Evolutionary conservation across 2,329 filamentous ascomycete genomes (phyloP), one percentile per base, ranked within the genome.

Genomic region (Rhynchosporium agropyri): DNA sequence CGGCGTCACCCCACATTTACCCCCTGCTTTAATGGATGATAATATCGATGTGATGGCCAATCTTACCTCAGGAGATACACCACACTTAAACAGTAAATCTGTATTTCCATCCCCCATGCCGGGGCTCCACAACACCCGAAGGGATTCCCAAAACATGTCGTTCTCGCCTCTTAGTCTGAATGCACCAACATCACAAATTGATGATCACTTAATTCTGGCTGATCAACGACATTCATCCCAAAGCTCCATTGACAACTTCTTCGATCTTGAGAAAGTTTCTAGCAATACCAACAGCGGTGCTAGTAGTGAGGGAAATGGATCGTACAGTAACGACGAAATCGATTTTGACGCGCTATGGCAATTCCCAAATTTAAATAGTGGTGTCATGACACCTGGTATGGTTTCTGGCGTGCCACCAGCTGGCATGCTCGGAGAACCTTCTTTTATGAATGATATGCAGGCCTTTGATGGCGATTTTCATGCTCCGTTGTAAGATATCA

Each of bases 341-440:
- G 69, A 70, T 42, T 69, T 70, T 40, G 66, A 68, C n/a, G 29
- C 54, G 2, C 36, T 70, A 28, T 70, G 67, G 67, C 65, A 68
- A 13, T 69, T 66, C 63, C 59, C 60, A 2, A 57, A 38, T 33
- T 15, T 38, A 13, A 61, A 29, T 13, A 31, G 53, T 20, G 48
- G 50, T 8, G 58, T 42, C 6, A 8, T 61, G 9, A 59, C 56
- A 12, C 55, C 62, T 12, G 53, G 57, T 8, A n/a, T 48, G 53
- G 50, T 50, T 26, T 33, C 56, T 12, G 60, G 62, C 15, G 50
- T 63, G 20, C 49, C 57, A 4, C 48, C 46, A 13, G 61, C n/a
- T n/a, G 57, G 33, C 7, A 57, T 46, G n/a, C 28, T 29, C 10
- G 51, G 42, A 10, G 42, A 43, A 20, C 55, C 49, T 8, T 48